Conservation (phyloP, 108 stramenopile genomes). For the Pseudonitzschia multistriata region DNA sequence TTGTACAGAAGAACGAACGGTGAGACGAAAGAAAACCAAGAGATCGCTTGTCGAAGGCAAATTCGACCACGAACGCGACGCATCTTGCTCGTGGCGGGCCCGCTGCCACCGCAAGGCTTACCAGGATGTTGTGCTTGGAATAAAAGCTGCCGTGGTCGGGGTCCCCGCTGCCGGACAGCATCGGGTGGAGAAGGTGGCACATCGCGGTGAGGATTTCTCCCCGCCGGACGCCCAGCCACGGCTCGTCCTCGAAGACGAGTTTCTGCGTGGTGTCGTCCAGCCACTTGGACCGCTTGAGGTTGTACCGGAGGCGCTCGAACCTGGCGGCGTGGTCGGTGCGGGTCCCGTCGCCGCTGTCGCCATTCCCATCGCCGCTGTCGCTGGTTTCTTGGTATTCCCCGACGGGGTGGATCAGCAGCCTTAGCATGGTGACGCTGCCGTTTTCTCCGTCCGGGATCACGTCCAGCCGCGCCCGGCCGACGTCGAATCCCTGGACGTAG, state of each 20-base stretch:
- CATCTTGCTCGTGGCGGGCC: background rate
- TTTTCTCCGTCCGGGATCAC: constrained; percentile 89
- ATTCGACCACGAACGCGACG: background rate
- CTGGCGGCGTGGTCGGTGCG: background rate
- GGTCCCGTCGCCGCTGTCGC: background rate
- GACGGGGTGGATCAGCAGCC: constrained; percentile 69
- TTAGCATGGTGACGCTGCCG: constrained; percentile 73
- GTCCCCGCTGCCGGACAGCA: constrained; percentile 81
- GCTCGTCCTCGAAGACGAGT: constrained; percentile 77
- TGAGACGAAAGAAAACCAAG: background rate
- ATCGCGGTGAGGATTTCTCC: constrained; percentile 92
- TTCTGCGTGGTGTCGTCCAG: constrained; percentile 85
- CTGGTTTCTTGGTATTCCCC: constrained; percentile 2
- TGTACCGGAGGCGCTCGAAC: constrained; percentile 58
- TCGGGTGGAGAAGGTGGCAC: constrained; percentile 86
- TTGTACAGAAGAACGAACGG: background rate
- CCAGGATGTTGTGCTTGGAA: constrained; percentile 83
- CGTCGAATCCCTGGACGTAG: constrained; percentile 82
- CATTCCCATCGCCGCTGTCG: background rate
- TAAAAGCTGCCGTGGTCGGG: constrained; percentile 46
- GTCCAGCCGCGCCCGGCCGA: constrained; percentile 89
- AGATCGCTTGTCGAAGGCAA: constrained; percentile 5
- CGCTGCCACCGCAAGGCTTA: background rate
- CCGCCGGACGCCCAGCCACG: constrained; percentile 71
- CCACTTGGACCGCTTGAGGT: constrained; percentile 91